phyloP scores from a whole-genome alignment of 805 yeast species.

The Candida awuae region DNA sequence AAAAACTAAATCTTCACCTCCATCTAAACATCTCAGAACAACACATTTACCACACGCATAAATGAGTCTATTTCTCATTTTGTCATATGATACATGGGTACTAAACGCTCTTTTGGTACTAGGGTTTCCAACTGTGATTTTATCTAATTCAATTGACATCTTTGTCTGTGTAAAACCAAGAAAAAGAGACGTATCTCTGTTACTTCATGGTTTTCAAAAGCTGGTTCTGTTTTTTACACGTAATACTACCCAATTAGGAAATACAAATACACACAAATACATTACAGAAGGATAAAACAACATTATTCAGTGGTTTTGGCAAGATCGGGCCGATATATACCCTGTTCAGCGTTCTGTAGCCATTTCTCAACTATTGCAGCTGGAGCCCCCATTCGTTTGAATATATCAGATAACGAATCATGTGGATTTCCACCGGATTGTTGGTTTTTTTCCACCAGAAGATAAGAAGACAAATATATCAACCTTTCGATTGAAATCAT shows the following conservation, averaged over 20 bases:
- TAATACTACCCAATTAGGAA: too few relatives aligned
- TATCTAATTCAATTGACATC: slow-evolving; percentile 17
- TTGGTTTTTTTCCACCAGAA: not conserved
- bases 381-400: slow-evolving; percentile 2
- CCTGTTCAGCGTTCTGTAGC: slow-evolving; percentile 2
- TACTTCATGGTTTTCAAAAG: too few relatives aligned
- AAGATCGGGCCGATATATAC: not conserved
- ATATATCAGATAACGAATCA: not conserved
- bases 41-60: slow-evolving; percentile 80
- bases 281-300: too few relatives aligned
- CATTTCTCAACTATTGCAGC: slow-evolving; percentile 1
- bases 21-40: slow-evolving; percentile 55
- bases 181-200: too few relatives aligned
- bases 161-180: too few relatives aligned
- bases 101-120: slow-evolving; percentile 62
- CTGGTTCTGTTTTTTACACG: too few relatives aligned
- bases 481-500: slow-evolving; percentile 6
- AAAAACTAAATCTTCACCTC: slow-evolving; percentile 38
- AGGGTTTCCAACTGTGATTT: slow-evolving; percentile 69
- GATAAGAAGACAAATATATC: slow-evolving; percentile 4
- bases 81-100: slow-evolving; percentile 70
- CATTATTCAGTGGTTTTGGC: not conserved
- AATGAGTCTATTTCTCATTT: slow-evolving; percentile 58
- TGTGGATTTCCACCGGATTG: not conserved
- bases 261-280: too few relatives aligned